These are phyloP conservation scores for Rasamsonia emersonii DNA, from an alignment of 2,329 filamentous ascomycete species.

Conservation along the genomic window DNA sequence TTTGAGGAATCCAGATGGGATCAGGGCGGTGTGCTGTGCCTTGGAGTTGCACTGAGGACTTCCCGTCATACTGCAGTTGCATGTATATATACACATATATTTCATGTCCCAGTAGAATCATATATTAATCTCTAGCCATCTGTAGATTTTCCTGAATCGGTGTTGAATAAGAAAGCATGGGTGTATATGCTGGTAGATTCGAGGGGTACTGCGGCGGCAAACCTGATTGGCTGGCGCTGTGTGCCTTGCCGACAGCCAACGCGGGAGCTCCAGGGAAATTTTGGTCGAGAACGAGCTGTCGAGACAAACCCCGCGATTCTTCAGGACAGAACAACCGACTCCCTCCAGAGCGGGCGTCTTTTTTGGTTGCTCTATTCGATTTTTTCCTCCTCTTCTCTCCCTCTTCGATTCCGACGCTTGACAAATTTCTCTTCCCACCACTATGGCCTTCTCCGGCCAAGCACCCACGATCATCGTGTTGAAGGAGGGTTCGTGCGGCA, in stretches of 20 bases:
- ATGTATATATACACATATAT: too few species aligned
- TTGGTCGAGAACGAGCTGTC: conserved; percentile 29
- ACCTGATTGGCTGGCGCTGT: conserved; percentile 28
- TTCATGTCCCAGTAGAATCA: too few species aligned
- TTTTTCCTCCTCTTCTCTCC: conserved; percentile 8
- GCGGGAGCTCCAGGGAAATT: conserved; percentile 34
- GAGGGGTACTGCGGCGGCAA: conserved; percentile 11
- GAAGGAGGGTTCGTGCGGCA: conserved; percentile 70
- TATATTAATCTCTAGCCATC: too few species aligned
- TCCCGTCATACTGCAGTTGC: too few species aligned
- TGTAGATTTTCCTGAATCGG: too few species aligned
- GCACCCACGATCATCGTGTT: conserved; percentile 97
- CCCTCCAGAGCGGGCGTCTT: too few species aligned
- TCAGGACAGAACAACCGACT: conserved; percentile 18
- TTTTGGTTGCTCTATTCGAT: conserved; percentile 6
- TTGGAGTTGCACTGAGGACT: too few species aligned
- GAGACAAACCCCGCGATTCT: conserved; percentile 11
- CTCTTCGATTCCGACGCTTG: background rate
- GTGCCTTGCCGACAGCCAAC: conserved; percentile 18
- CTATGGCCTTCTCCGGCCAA: conserved; percentile 94
- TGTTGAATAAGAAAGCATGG: too few species aligned
- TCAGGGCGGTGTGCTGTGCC: too few species aligned
- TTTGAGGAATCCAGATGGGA: too few species aligned
- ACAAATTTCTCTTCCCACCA: conserved; percentile 24
- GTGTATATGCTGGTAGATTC: background rate